Percentiles rank a stretch among this genome's conserved stretches.
phyloP scores from a whole-genome alignment of 75 land plant genomes.

The Selaginella tamariscina region DNA sequence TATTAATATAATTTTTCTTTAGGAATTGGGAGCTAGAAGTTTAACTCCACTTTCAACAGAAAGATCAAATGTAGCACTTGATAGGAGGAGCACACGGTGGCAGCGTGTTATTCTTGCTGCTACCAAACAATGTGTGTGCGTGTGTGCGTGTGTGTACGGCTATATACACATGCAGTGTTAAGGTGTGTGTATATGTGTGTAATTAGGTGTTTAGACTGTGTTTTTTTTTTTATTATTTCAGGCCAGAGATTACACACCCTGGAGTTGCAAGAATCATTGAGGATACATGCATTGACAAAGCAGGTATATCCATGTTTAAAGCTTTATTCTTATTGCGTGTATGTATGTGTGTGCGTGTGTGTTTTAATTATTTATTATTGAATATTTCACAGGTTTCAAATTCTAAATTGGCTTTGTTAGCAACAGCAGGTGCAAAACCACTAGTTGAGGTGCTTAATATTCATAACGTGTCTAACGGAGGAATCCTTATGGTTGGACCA shows the following conservation, averaged over 20 bases:
- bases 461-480: slow-evolving; percentile 16
- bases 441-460: slow-evolving; percentile 31
- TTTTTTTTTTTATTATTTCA: slow-evolving; percentile 10
- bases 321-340: slow-evolving; percentile 2
- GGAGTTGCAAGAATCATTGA: slow-evolving; percentile 42
- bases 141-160: no score
- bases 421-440: slow-evolving; percentile 64
- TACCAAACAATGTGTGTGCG: slow-evolving; percentile 85
- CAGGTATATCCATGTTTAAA: not conserved
- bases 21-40: not conserved
- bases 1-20: not conserved
- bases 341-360: not conserved
- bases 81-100: slow-evolving; percentile 53
- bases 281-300: slow-evolving; percentile 17
- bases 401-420: slow-evolving; percentile 47
- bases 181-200: not conserved
- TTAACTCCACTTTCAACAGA: slow-evolving; percentile 57
- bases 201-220: not conserved
- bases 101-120: slow-evolving; percentile 71
- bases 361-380: slow-evolving; percentile 5
- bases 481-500: slow-evolving; percentile 67
- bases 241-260: slow-evolving; percentile 77
- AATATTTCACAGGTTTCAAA: slow-evolving; percentile 31
- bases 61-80: slow-evolving; percentile 45
- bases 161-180: no score